Percentiles rank a stretch among this genome's conserved stretches.
Conservation (phyloP, 2,329 filamentous ascomycete genomes). For the Colletotrichum sp. region DNA sequence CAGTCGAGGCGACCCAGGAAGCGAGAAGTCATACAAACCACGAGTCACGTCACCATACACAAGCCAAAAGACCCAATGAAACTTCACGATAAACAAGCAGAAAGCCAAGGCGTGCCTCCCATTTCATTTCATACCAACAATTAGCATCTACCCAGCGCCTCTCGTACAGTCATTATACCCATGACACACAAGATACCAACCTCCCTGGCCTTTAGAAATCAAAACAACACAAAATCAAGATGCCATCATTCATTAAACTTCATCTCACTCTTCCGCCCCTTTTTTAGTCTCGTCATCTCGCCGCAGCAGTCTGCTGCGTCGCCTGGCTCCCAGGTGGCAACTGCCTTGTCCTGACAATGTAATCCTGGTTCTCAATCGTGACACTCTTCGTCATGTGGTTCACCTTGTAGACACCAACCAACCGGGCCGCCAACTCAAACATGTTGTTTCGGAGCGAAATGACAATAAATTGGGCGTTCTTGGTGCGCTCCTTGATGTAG, state of each 20-base stretch:
- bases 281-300: background rate
- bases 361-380: slow-evolving; percentile 85
- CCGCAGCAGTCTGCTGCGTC: slow-evolving; percentile 14
- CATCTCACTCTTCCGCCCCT: background rate
- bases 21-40: background rate
- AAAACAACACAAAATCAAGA: background rate
- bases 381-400: slow-evolving; percentile 98
- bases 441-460: slow-evolving; percentile 99
- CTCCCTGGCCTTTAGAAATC: background rate
- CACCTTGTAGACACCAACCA: slow-evolving; percentile 99
- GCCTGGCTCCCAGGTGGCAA: slow-evolving; percentile 32
- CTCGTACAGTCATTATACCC: slow-evolving; percentile 23
- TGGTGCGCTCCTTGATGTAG: slow-evolving; percentile 98
- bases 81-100: background rate
- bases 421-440: slow-evolving; percentile 95
- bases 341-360: slow-evolving; percentile 55
- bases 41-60: background rate
- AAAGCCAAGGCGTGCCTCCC: background rate
- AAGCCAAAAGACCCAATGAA: background rate
- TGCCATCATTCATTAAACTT: slow-evolving; percentile 19
- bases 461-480: slow-evolving; percentile 99
- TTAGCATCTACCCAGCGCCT: slow-evolving; percentile 16
- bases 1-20: background rate
- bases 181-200: slow-evolving; percentile 10
- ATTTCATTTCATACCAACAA: background rate